Evolutionary conservation across 139 green algal genomes (phyloP).

Genomic region (Asterochloris erici): DNA sequence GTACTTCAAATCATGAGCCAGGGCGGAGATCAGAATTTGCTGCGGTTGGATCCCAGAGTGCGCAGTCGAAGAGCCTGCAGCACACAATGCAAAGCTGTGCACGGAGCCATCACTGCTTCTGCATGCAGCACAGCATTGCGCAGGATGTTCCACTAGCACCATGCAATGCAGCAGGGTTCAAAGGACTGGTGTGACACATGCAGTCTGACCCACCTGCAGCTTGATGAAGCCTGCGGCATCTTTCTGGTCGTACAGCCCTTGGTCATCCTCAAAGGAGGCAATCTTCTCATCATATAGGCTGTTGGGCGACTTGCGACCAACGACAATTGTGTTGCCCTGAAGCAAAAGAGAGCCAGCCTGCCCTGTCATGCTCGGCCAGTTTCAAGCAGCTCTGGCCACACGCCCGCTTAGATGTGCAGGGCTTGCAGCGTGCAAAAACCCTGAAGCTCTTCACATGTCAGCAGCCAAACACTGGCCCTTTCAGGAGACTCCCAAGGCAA

Average conservation of each 20-base stretch:
- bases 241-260: constrained; percentile 86
- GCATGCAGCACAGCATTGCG: not conserved
- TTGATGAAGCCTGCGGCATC: constrained; percentile 95
- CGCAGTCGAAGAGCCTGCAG: constrained; percentile 79
- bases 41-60: constrained; percentile 69
- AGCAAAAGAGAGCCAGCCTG: not conserved
- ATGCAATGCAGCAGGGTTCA: not conserved
- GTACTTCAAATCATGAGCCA: too few species aligned
- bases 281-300: constrained; percentile 87
- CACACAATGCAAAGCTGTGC: not conserved
- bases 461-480: too few species aligned
- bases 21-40: not conserved
- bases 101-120: not conserved
- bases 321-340: constrained; percentile 76
- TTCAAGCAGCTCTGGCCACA: not conserved
- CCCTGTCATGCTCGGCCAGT: not conserved
- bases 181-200: not conserved
- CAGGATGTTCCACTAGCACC: not conserved
- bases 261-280: constrained; percentile 96
- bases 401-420: not conserved
- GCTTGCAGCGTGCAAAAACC: not conserved
- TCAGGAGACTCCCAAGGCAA: too few species aligned
- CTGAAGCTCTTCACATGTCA: not conserved
- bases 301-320: constrained; percentile 63
- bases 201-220: constrained; percentile 37